A percentile compares a stretch with the other conserved stretches of the same genome.
phyloP scores from a whole-genome alignment of 2,329 filamentous ascomycete genomes.

The Fusarium musae region DNA sequence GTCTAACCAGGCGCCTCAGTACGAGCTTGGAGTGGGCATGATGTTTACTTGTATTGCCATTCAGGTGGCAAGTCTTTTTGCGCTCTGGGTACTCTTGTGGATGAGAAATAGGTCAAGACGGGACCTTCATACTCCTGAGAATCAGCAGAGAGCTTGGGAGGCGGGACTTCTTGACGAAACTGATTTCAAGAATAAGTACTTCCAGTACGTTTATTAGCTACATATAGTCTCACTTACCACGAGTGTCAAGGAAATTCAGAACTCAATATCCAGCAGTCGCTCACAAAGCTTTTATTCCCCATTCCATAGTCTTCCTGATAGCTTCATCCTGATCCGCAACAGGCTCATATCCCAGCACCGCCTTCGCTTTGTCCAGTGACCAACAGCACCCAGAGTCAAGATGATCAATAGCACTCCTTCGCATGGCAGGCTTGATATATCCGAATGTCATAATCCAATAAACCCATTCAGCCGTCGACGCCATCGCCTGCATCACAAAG shows the following conservation, averaged over 20 bases:
- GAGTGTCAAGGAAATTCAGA: neutral
- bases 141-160: slow-evolving; percentile 17
- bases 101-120: neutral
- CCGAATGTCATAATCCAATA: neutral
- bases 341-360: neutral
- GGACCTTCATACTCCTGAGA: neutral
- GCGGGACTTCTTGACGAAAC: slow-evolving; percentile 26
- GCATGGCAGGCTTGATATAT: neutral
- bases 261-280: fast-evolving
- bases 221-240: fast-evolving
- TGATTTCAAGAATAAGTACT: slow-evolving; percentile 27
- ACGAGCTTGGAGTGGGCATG: slow-evolving; percentile 29
- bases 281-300: neutral
- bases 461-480: neutral
- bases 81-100: slow-evolving; percentile 25
- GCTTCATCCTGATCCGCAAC: neutral
- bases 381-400: neutral
- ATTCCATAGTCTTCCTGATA: neutral
- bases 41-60: slow-evolving; percentile 35
- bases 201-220: slow-evolving; percentile 23
- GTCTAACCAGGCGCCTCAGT: slow-evolving; percentile 27
- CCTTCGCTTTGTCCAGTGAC: neutral
- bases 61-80: slow-evolving; percentile 12
- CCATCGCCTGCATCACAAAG: neutral
- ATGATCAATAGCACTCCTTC: neutral